phyloP scores from a whole-genome alignment of 805 yeast species.

The Saccharomyces paradoxus region DNA sequence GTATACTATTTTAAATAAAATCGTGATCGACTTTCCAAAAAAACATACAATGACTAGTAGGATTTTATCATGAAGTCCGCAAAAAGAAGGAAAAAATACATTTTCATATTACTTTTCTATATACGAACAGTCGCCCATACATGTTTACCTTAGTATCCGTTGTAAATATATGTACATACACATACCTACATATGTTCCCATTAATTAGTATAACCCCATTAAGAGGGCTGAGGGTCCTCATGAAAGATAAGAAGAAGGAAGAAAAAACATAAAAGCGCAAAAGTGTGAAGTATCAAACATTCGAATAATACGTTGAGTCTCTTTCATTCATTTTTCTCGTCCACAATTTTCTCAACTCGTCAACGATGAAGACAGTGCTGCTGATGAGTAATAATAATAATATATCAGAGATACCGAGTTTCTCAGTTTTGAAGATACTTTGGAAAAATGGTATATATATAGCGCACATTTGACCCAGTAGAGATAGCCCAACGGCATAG shows the following conservation, averaged over 20 bases:
- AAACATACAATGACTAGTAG: too few relatives aligned
- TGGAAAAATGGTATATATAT: slow-evolving; percentile 92
- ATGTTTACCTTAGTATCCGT: background rate
- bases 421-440: slow-evolving; percentile 88
- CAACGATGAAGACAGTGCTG: slow-evolving; percentile 77
- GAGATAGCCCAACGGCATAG: slow-evolving; percentile 79
- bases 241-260: background rate
- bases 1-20: slow-evolving; percentile 7
- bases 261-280: background rate
- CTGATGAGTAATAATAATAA: slow-evolving; percentile 53
- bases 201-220: background rate
- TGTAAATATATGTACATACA: background rate
- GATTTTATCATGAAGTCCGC: too few relatives aligned
- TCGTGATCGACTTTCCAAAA: background rate
- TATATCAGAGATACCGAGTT: slow-evolving; percentile 65
- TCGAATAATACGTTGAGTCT: slow-evolving; percentile 16
- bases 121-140: background rate
- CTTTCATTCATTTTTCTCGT: slow-evolving; percentile 13
- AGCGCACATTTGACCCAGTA: slow-evolving; percentile 87
- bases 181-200: background rate
- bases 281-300: slow-evolving; percentile 5
- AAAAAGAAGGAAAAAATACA: background rate
- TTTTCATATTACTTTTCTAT: background rate
- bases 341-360: slow-evolving; percentile 64
- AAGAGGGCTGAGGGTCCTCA: background rate